Evolutionary conservation across 164 flowering plant species (phyloP).

Genomic region (Magnolia sinica): DNA sequence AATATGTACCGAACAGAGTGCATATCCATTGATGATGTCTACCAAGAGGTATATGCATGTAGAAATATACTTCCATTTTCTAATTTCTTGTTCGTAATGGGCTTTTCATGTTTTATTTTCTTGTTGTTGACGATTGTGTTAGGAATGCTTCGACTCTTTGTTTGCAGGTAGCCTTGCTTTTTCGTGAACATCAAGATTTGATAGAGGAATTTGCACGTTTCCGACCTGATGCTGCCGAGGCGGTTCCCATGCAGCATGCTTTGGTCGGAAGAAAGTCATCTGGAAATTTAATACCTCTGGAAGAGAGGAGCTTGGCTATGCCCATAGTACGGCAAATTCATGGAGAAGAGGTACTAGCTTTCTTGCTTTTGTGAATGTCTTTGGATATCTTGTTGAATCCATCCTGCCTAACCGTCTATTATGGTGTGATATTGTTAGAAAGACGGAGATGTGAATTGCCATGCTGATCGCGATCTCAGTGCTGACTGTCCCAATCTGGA

Average conservation of each 20-base stretch:
- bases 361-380: neutral
- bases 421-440: neutral
- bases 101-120: neutral
- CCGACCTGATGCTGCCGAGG: conserved; percentile 50
- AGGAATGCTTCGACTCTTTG: neutral
- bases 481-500: neutral
- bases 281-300: conserved; percentile 13
- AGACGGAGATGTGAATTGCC: neutral
- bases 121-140: neutral
- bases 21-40: conserved; percentile 63
- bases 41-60: conserved; percentile 9
- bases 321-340: conserved; percentile 42
- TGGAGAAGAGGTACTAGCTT: conserved; percentile 41
- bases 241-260: conserved; percentile 34
- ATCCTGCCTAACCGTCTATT: neutral
- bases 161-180: conserved; percentile 56
- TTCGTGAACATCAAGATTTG: conserved; percentile 56
- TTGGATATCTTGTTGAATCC: neutral
- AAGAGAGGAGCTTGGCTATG: conserved; percentile 46
- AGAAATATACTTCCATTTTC: neutral
- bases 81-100: neutral
- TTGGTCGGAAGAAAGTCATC: conserved; percentile 38
- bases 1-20: conserved; percentile 71
- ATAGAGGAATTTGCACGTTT: conserved; percentile 63
- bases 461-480: neutral